Evolutionary conservation across 192 early-diverging fungal genomes (phyloP).

Genomic region (Coemansia sp.): DNA sequence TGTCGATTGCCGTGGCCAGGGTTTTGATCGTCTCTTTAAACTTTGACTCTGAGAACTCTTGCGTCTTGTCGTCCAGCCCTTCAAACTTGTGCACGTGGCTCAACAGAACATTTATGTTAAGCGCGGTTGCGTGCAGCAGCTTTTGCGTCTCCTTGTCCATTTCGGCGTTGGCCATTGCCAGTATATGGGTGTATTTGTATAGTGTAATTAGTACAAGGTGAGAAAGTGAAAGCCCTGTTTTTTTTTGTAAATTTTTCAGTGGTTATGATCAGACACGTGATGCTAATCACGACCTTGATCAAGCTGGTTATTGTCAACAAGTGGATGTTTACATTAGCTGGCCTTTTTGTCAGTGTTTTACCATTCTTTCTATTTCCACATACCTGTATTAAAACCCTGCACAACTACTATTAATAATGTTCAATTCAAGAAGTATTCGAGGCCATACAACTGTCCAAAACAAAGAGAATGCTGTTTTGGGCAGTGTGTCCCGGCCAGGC

Average conservation of each 20-base stretch:
- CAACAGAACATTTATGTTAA: conserved; percentile 27
- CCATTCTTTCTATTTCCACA: neutral
- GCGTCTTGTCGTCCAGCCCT: conserved; percentile 16
- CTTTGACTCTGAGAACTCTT: conserved; percentile 21
- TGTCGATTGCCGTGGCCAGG: conserved; percentile 40
- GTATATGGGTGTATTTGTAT: neutral
- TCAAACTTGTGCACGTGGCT: conserved; percentile 32
- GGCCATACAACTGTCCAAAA: conserved; percentile 18
- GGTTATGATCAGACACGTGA: neutral
- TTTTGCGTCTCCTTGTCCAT: conserved; percentile 34
- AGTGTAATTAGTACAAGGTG: neutral
- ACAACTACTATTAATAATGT: conserved; percentile 15
- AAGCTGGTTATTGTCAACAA: neutral
- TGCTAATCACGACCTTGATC: neutral
- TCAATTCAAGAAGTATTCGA: conserved; percentile 25
- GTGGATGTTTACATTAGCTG: neutral
- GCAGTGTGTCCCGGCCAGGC: conserved; percentile 25
- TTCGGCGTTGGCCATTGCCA: conserved; percentile 14
- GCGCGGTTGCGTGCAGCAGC: conserved; percentile 23
- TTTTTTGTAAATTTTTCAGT: neutral
- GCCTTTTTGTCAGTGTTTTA: neutral
- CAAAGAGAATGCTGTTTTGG: conserved; percentile 37
- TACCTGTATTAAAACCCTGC: neutral
- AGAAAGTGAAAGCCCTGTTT: neutral
- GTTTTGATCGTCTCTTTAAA: conserved; percentile 27